These are phyloP conservation scores for Silybum marianum DNA, from an alignment of 129 eudicot species.

Conservation along the genomic window DNA sequence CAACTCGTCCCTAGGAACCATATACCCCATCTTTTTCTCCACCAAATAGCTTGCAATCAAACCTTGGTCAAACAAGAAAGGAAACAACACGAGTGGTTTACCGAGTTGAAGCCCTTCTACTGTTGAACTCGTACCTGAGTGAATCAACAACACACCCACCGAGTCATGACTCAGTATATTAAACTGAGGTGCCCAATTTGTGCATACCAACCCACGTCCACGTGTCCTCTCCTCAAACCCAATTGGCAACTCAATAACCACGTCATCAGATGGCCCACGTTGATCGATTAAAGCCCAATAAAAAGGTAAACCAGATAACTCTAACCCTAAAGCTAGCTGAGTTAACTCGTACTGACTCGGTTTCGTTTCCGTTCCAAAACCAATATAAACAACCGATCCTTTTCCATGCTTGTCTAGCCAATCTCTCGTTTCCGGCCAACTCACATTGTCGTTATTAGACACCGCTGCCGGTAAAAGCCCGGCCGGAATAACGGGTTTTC, in stretches of 20 bases:
- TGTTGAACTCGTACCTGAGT: neutral
- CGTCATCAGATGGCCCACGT: neutral
- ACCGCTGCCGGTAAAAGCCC: slow-evolving; percentile 23
- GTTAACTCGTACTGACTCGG: slow-evolving; percentile 21
- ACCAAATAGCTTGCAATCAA: slow-evolving; percentile 2
- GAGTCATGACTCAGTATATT: slow-evolving; percentile 14
- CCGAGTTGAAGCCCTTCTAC: slow-evolving; percentile 3
- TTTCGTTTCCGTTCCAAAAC: slow-evolving; percentile 21
- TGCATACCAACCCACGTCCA: slow-evolving; percentile 2
- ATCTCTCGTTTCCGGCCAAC: slow-evolving; percentile 3
- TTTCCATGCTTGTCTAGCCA: slow-evolving; percentile 25
- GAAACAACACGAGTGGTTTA: neutral
- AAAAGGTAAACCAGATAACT: slow-evolving; percentile 20
- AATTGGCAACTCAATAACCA: neutral
- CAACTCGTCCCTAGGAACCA: slow-evolving; percentile 1
- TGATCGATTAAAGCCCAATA: slow-evolving; percentile 19
- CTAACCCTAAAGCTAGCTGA: slow-evolving; percentile 31
- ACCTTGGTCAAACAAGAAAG: neutral
- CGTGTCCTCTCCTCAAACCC: slow-evolving; percentile 14
- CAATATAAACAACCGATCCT: slow-evolving; percentile 23
- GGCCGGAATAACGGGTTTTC: slow-evolving; percentile 24
- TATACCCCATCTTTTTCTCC: neutral
- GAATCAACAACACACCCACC: slow-evolving; percentile 14
- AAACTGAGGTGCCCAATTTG: slow-evolving; percentile 9
- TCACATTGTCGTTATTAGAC: neutral